These are phyloP conservation scores for Murraya koenigii DNA, from an alignment of 345 rosid species.

Conservation along the genomic window DNA sequence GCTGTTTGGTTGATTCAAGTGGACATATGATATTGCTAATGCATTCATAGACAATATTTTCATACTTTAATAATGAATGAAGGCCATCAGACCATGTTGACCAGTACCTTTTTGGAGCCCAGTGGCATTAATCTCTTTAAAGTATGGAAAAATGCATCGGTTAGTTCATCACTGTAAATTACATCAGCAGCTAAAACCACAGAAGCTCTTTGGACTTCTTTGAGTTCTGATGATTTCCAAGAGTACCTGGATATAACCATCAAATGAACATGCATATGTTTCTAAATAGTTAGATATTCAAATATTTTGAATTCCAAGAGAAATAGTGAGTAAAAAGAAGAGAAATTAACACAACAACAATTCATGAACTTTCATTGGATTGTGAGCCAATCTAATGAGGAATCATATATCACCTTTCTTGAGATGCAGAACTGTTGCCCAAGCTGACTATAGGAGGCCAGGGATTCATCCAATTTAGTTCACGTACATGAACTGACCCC, in stretches of 20 bases:
- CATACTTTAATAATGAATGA: background rate
- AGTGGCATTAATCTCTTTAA: slow-evolving; percentile 47
- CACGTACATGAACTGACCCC: slow-evolving; percentile 54
- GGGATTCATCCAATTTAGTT: slow-evolving; percentile 68
- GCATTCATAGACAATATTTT: background rate
- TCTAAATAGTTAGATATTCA: background rate
- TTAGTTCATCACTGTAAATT: slow-evolving; percentile 60
- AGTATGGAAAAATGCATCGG: slow-evolving; percentile 47
- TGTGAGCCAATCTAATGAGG: background rate
- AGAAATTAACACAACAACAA: background rate
- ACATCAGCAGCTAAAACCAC: slow-evolving; percentile 70
- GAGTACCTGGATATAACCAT: slow-evolving; percentile 30
- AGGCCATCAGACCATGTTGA: background rate
- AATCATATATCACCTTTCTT: slow-evolving; percentile 36
- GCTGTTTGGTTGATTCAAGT: background rate
- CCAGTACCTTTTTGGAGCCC: slow-evolving; percentile 41
- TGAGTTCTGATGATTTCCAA: slow-evolving; percentile 50
- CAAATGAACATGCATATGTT: slow-evolving; percentile 1
- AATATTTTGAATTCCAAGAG: background rate
- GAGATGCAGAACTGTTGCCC: slow-evolving; percentile 20
- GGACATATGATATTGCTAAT: background rate
- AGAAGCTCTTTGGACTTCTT: slow-evolving; percentile 48
- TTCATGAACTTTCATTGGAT: background rate
- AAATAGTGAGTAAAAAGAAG: background rate
- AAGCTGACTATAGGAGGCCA: slow-evolving; percentile 57